phyloP scores from a whole-genome alignment of 352 stramenopile species.

The Pythium rhizo-oryzae region DNA sequence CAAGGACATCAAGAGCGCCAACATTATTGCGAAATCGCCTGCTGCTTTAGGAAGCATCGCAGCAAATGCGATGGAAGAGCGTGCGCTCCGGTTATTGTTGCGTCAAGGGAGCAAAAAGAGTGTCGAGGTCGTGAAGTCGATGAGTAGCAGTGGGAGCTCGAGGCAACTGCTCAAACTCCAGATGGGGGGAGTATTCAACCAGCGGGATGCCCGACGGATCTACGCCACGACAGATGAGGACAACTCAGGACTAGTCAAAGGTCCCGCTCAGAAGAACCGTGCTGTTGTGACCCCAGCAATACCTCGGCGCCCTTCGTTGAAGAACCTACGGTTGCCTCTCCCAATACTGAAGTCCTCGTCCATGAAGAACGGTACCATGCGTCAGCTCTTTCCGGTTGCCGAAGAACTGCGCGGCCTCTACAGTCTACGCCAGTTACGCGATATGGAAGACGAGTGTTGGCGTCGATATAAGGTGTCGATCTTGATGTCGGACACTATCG shows the following conservation, averaged over 20 bases:
- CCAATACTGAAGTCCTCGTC: slow-evolving; percentile 39
- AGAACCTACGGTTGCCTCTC: slow-evolving; percentile 13
- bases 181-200: background rate
- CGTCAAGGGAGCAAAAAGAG: slow-evolving; percentile 9
- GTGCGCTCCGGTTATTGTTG: slow-evolving; percentile 7
- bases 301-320: background rate
- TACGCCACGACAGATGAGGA: background rate
- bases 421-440: slow-evolving; percentile 39
- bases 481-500: slow-evolving; percentile 53
- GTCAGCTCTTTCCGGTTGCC: slow-evolving; percentile 58
- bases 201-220: background rate
- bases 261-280: background rate
- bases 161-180: background rate
- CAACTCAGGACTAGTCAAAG: background rate
- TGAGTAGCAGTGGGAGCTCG: slow-evolving; percentile 2
- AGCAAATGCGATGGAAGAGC: slow-evolving; percentile 11
- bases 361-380: slow-evolving; percentile 52
- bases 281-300: slow-evolving; percentile 8
- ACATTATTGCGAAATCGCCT: background rate
- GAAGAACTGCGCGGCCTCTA: slow-evolving; percentile 57
- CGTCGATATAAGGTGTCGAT: slow-evolving; percentile 70
- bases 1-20: slow-evolving; percentile 56
- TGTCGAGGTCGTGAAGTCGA: background rate
- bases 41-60: background rate
- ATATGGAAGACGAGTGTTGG: slow-evolving; percentile 80